Base-by-base conservation (phyloP, 345 rosid species). In the Noccaea caerulescens region DNA sequence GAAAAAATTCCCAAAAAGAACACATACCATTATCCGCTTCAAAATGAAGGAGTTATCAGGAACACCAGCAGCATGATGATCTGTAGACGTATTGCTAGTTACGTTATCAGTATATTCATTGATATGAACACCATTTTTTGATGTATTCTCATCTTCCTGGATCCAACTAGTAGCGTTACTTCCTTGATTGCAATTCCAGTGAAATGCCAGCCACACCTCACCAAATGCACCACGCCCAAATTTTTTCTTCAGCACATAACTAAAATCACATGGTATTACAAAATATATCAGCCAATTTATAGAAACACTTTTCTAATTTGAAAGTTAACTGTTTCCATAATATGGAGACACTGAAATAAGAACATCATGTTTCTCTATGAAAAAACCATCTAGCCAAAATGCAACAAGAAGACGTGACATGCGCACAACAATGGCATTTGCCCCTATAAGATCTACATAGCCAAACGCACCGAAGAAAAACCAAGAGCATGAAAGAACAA, bases 181-280 rank as follows among this genome's bases (percentile, higher is more conserved):
- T 45, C 80, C 84, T 20, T 80, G 74, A 65, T 86, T 79, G 75
- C 92, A 93, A 76, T 86, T 81, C 97, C 96, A 87, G 67, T 85
- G 84, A 81, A 87, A 83, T 54, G 96, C 95, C 78, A 93, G 78
- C 98, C 98, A 93, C 38, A 93, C 98, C 81, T 93, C 98, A 54
- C 97, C 98, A 71, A 88, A 87, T 58, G 96, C 84, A 79, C 98
- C 98, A 25, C 85, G 97, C 52, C 92, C 98, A 84, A 82, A 88
- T 76, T 88, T 82, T 83, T 83, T 93, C 87, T 88, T 90, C 63
- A 93, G 78, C 56, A 82, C 79, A 79, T 93, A 93, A 79, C 98
- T 93, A 79, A 42, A 65, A 76, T 60, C 58, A 79, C 68, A 65
- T 36, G 49, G 53, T 72, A 51, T 71, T 6, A 63, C 33, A 55